Evolutionary conservation across 2,329 filamentous ascomycete genomes (phyloP).

Genomic region (Colletotrichum neosansevieriae): DNA sequence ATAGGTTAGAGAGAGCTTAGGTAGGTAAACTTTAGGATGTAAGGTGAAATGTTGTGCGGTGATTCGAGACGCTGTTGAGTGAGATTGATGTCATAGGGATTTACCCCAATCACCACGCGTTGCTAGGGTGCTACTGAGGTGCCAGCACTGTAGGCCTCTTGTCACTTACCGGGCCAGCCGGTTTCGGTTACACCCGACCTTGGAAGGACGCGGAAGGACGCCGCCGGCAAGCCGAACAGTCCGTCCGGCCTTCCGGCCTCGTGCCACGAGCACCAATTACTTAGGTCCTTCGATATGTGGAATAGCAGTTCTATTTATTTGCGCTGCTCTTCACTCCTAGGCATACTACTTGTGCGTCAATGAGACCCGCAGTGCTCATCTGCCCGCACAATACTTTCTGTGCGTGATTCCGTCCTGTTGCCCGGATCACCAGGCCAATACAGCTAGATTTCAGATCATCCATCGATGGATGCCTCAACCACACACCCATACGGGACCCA

Average conservation of each 20-base stretch:
- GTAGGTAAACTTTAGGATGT: not conserved
- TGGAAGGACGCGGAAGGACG: conserved; percentile 28
- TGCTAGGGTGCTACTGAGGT: not conserved
- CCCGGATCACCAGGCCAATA: too few species aligned
- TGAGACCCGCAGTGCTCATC: too few species aligned
- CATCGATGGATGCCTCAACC: not conserved
- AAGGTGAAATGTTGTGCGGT: too few species aligned
- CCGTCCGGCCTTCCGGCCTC: too few species aligned
- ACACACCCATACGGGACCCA: not conserved
- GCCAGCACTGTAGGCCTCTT: not conserved
- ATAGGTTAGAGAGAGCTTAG: too few species aligned
- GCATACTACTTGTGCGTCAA: too few species aligned
- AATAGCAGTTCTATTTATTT: too few species aligned
- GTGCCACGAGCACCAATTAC: too few species aligned
- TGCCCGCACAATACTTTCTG: too few species aligned
- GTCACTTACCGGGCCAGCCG: conserved; percentile 11
- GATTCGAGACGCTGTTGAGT: not conserved
- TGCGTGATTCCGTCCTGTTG: too few species aligned
- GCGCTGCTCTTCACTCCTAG: too few species aligned
- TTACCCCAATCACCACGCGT: conserved; percentile 22
- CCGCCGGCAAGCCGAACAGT: conserved; percentile 4
- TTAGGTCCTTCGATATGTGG: too few species aligned
- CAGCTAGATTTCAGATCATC: not conserved
- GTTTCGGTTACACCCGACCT: conserved; percentile 19
- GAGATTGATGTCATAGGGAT: conserved; percentile 29